Base-by-base conservation (phyloP, 192 early-diverging fungal genomes). In the Ramicandelaber brevisporus region DNA sequence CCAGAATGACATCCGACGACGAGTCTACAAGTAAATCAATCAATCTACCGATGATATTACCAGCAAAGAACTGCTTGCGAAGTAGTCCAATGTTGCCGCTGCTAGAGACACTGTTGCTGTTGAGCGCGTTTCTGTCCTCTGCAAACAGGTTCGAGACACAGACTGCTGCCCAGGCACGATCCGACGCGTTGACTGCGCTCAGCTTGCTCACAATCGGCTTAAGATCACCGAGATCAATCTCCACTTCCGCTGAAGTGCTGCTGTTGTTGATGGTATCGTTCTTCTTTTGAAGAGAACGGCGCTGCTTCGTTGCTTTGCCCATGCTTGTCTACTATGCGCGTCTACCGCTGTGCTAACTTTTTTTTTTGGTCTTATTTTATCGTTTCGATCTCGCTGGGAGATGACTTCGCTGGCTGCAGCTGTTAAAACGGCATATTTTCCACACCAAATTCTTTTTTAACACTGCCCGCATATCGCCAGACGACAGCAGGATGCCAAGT, bases 141-240 rank as follows among this genome's bases (percentile, higher is more conserved):
- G 46, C 43, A 41, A 80, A 50, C 18, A 92, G 50, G 48, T 85
- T 73, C 21, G 77, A 78, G 10, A 79, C 61, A 34, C 78, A 77
- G 17, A 81, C 73, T 9, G 78, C 77, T 1, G 87, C 79, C 83
- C 84, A 92, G 4, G 70, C 67, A 4, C 82, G 53, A 21, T 92
- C 87, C 33, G 64, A 67, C 16, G 64, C 44, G 31, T 75, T 64
- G 19, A 50, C 38, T 2, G 72, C 67, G 4, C 38, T 41, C 4
- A 84, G 57, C 72, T 84, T 52, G 15, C 38, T 51, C 27, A 52
- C 17, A 10, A 46, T 44, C 1, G 36, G 17, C n/a, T 40, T 40
- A 2, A 18, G 43, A 3, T 42, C 43, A 3, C 36, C 50, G 10
- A 35, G 24, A 1, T 49, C 46, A 8, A 38, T 16, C 3, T 41